A percentile compares a stretch with the other conserved stretches of the same genome.
phyloP scores from a whole-genome alignment of 2,329 filamentous ascomycete genomes.

The Cyphellophora attinorum region DNA sequence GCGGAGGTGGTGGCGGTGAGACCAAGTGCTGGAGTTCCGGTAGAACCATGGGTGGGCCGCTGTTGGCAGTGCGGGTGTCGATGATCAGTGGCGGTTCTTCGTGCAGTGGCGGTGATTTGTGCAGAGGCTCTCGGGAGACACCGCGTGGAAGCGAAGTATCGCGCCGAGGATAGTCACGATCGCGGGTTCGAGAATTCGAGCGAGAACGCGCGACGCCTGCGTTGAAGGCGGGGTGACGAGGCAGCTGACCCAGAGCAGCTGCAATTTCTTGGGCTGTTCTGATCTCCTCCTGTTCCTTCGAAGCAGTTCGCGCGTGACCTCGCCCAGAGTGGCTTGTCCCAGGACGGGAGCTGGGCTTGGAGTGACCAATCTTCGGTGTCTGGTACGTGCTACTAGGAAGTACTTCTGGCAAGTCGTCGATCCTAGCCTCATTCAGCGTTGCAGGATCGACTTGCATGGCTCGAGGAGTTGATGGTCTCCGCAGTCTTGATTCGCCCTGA shows the following conservation, averaged over 20 bases:
- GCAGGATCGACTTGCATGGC: conserved; percentile 59
- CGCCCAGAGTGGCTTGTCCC: too few relatives aligned
- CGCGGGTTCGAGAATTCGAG: conserved; percentile 28
- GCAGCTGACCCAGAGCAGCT: conserved; percentile 12
- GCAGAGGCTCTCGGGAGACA: conserved; percentile 24
- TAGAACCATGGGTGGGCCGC: conserved; percentile 35
- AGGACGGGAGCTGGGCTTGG: too few relatives aligned
- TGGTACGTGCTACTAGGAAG: conserved; percentile 28
- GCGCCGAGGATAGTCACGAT: conserved; percentile 18
- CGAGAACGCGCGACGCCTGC: conserved; percentile 24
- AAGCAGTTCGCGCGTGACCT: too few relatives aligned
- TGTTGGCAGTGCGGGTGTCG: conserved; percentile 1
- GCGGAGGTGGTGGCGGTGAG: conserved; percentile 42
- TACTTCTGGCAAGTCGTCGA: conserved; percentile 19
- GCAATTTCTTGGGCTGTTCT: conserved; percentile 20
- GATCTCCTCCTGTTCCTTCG: conserved; percentile 31
- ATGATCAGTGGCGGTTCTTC: conserved; percentile 6
- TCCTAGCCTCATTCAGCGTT: not conserved
- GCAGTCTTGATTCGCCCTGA: conserved; percentile 43
- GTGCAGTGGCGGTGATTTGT: conserved; percentile 7
- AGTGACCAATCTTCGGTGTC: conserved; percentile 27
- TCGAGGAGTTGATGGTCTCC: conserved; percentile 81
- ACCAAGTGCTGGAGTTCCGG: conserved; percentile 54
- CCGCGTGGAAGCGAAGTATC: conserved; percentile 47
- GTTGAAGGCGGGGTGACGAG: conserved; percentile 18